Conservation (phyloP, 495 filamentous ascomycete genomes). For the Tuber melanosporum region DNA sequence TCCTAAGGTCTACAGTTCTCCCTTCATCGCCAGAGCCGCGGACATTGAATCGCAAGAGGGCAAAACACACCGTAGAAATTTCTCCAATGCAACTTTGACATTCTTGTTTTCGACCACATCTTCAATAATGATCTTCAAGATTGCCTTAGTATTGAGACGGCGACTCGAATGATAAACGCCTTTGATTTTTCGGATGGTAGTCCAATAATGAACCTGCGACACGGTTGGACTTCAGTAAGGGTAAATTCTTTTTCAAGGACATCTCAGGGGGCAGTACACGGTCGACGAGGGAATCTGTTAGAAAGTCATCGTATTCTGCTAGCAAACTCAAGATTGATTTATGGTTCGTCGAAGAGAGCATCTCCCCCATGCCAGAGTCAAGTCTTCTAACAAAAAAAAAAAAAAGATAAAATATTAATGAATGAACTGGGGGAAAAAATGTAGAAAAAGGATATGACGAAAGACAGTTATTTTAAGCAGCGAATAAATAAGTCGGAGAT, state of each 20-base stretch:
- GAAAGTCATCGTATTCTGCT: conserved; percentile 87
- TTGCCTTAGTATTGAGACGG: conserved; percentile 71
- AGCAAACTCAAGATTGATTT: conserved; percentile 78
- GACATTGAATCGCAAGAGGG: neutral
- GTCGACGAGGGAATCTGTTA: conserved; percentile 93
- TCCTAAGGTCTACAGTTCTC: neutral
- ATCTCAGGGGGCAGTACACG: conserved; percentile 53
- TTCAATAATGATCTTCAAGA: conserved; percentile 69
- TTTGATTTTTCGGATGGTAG: conserved; percentile 87
- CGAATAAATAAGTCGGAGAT: neutral
- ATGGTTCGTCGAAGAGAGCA: conserved; percentile 55
- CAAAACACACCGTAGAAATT: conserved; percentile 57
- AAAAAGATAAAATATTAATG: neutral
- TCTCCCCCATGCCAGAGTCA: conserved; percentile 31
- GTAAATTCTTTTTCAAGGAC: conserved; percentile 32
- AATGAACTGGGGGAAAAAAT: neutral
- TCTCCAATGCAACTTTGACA: conserved; percentile 57
- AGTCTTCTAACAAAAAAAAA: neutral
- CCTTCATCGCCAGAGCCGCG: neutral
- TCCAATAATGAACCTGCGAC: conserved; percentile 84
- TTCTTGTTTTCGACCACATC: conserved; percentile 71
- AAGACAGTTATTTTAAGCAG: neutral
- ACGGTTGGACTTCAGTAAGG: conserved; percentile 9
- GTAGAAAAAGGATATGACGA: neutral
- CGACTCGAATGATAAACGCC: conserved; percentile 76